Evolutionary conservation across 805 yeast species (phyloP), one percentile per base, ranked within the genome.

Genomic region (Pichia scutulata): DNA sequence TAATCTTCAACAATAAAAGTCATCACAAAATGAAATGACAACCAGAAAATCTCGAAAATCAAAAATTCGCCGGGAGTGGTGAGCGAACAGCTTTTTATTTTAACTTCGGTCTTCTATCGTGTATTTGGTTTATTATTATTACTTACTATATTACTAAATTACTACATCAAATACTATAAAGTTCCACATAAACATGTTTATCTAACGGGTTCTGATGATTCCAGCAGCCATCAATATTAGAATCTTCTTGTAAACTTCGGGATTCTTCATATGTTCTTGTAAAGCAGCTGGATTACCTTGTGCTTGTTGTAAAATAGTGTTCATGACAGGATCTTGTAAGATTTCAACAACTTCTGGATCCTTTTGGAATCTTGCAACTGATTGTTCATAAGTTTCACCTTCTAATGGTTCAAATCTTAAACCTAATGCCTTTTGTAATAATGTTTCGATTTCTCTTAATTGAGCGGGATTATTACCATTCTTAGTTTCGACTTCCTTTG

Each of bases 211-310:
- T 67, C 96, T 84, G 63, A 93, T 90, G 50, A 93, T 86, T 68
- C 99, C 99, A 19, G 98, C 97, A 50, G 97, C 96, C 66, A 90
- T 84, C 68, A 93, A 78, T 60, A 86, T 77, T 68, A 86, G 84
- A 60, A 93, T 82, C 80, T 93, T 93, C 68, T 82, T 84, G 64
- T 82, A 80, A 46, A 93, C 86, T 54, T 82, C 95, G 40, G 99
- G 98, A 71, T 93, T 93, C 76, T 81, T 86, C 97, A 93, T 89
- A 71, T 93, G 99, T 62, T 92, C 97, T 67, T 87, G 95, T 60
- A 93, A 77, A 49, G 98, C 98, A 43, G 96, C 96, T 46, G 99
- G 99, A 66, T 93, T 86, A 53, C 81, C 87, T 68, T 84, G 86
- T 19, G 98, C 98, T 72, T 93, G 99, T 59, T 81, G 84, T 66